Evolutionary conservation across 345 rosid species (phyloP).

Genomic region (Citrus trifoliata): DNA sequence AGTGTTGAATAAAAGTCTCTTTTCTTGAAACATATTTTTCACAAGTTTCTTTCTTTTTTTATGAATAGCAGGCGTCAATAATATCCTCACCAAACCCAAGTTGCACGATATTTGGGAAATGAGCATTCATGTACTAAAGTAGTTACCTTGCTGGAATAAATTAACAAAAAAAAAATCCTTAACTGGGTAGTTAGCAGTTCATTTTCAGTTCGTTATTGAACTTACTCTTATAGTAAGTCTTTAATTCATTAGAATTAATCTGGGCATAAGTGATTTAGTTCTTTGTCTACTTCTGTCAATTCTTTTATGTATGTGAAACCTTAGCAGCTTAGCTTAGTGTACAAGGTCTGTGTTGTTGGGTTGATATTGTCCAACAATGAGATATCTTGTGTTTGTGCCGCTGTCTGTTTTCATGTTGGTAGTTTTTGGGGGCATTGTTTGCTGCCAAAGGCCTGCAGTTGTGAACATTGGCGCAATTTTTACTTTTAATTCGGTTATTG

Average conservation of each 20-base stretch:
- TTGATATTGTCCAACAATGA: constrained; percentile 9
- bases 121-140: not conserved
- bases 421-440: constrained; percentile 13
- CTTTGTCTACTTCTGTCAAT: not conserved
- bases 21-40: not conserved
- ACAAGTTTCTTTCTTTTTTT: not conserved
- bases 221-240: not conserved
- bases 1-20: not conserved
- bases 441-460: constrained; percentile 38
- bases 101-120: not conserved
- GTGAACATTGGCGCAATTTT: constrained; percentile 74
- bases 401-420: constrained; percentile 18
- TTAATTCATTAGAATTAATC: not conserved
- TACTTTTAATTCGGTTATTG: constrained; percentile 67
- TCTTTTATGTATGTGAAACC: not conserved
- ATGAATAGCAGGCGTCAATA: not conserved
- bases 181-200: not conserved
- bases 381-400: not conserved
- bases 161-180: not conserved
- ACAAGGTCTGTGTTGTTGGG: constrained; percentile 2
- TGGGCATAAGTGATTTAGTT: not conserved
- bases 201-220: not conserved
- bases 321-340: not conserved
- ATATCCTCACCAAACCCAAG: not conserved
- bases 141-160: not conserved